phyloP scores from a whole-genome alignment of 305 asterid species.

The Lippia alba region DNA sequence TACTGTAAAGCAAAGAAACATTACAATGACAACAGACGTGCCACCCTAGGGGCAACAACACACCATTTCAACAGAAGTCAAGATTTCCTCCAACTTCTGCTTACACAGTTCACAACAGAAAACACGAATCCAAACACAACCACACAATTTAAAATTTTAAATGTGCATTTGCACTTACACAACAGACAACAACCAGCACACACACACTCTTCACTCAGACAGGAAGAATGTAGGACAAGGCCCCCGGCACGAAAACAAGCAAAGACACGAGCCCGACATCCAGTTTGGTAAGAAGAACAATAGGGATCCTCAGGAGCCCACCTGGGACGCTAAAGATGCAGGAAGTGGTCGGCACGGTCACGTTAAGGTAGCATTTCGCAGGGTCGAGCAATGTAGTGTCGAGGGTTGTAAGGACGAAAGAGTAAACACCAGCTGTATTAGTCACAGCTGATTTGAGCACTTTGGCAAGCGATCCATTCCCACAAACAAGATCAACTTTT shows the following conservation, averaged over 20 bases:
- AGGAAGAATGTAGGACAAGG: not conserved
- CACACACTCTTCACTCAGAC: not conserved
- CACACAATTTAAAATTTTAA: not conserved
- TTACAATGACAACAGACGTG: not conserved
- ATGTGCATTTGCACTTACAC: not conserved
- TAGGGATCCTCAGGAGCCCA: slow-evolving; percentile 24
- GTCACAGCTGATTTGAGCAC: slow-evolving; percentile 10
- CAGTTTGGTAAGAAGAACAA: slow-evolving; percentile 11
- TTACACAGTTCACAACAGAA: not conserved
- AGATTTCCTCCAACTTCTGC: not conserved
- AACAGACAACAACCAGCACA: not conserved
- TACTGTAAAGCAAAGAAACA: not conserved
- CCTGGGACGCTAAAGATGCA: slow-evolving; percentile 6
- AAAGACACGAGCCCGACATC: not conserved
- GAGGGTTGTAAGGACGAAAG: not conserved
- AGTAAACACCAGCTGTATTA: slow-evolving; percentile 11
- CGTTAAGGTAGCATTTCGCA: not conserved
- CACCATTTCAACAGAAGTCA: not conserved
- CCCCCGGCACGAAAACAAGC: slow-evolving; percentile 10
- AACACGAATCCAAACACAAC: not conserved
- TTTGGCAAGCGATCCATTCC: slow-evolving; percentile 1
- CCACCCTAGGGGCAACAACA: too few relatives aligned
- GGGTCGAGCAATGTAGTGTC: slow-evolving; percentile 5
- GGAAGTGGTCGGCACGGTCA: not conserved
- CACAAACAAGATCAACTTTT: slow-evolving; percentile 27